A percentile compares a stretch with the other conserved stretches of the same genome.
Evolutionary conservation across 2,329 filamentous ascomycete genomes (phyloP).

Genomic region (Alternaria postmessia): DNA sequence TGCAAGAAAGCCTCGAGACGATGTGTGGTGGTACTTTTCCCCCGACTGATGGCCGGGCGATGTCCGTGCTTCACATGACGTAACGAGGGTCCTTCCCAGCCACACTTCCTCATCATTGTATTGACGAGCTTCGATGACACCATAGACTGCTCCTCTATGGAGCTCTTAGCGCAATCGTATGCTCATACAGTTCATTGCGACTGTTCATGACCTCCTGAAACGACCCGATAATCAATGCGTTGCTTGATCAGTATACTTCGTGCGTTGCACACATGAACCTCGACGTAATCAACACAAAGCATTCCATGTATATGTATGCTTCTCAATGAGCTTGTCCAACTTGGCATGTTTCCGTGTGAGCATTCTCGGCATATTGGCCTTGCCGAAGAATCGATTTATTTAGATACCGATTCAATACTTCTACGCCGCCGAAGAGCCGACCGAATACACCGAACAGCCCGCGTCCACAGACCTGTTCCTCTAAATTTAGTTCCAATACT

Average conservation of each 20-base stretch:
- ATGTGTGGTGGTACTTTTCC: background rate
- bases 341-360: background rate
- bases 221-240: background rate
- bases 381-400: background rate
- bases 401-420: background rate
- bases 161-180: background rate
- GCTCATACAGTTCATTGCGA: background rate
- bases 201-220: background rate
- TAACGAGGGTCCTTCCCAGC: background rate
- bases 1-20: background rate
- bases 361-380: background rate
- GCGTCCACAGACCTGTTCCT: background rate
- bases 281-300: background rate
- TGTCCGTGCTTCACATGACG: conserved; percentile 4
- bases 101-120: background rate
- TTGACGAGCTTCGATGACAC: background rate
- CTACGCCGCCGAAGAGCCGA: background rate
- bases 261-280: background rate
- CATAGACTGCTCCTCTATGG: background rate
- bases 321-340: background rate
- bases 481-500: background rate
- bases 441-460: background rate
- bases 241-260: background rate
- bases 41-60: background rate
- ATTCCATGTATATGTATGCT: background rate